Evolutionary conservation across 2,329 filamentous ascomycete species (phyloP).

Genomic region (Penicillium hesseltinei): DNA sequence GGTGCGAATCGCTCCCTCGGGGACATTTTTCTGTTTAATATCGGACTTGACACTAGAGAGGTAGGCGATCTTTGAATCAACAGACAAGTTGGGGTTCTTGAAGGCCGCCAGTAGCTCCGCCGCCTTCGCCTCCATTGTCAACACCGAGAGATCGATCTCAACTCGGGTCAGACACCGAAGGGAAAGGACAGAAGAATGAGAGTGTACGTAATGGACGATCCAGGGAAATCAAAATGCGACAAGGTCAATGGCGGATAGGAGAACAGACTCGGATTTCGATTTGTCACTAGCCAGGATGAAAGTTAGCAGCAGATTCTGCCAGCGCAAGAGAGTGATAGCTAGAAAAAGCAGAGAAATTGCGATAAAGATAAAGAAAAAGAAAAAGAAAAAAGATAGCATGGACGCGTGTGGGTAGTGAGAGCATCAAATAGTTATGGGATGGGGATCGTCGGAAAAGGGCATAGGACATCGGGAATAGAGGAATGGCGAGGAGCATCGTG

Average conservation of each 20-base stretch:
- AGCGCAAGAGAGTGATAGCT: neutral
- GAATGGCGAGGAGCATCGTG: neutral
- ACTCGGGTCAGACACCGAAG: constrained; percentile 13
- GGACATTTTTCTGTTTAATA: constrained; percentile 91
- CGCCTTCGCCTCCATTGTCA: constrained; percentile 57
- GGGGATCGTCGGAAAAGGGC: neutral
- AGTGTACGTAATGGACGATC: constrained; percentile 4
- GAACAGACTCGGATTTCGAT: neutral
- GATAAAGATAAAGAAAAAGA: neutral
- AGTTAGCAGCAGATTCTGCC: neutral
- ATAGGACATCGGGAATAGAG: neutral
- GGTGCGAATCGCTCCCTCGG: constrained; percentile 65
- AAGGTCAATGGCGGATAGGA: neutral
- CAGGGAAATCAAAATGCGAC: neutral
- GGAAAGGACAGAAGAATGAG: constrained; percentile 19
- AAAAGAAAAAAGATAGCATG: neutral
- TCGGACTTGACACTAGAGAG: constrained; percentile 76
- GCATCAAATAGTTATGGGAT: neutral
- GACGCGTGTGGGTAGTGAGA: neutral
- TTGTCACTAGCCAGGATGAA: neutral
- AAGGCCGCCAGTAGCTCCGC: constrained; percentile 53
- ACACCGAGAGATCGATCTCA: constrained; percentile 7
- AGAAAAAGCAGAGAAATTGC: neutral
- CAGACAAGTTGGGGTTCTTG: constrained; percentile 62
- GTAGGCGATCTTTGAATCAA: constrained; percentile 68